Evolutionary conservation across 2,329 filamentous ascomycete species (phyloP).

Genomic region (Emmonsiellopsis sp.): DNA sequence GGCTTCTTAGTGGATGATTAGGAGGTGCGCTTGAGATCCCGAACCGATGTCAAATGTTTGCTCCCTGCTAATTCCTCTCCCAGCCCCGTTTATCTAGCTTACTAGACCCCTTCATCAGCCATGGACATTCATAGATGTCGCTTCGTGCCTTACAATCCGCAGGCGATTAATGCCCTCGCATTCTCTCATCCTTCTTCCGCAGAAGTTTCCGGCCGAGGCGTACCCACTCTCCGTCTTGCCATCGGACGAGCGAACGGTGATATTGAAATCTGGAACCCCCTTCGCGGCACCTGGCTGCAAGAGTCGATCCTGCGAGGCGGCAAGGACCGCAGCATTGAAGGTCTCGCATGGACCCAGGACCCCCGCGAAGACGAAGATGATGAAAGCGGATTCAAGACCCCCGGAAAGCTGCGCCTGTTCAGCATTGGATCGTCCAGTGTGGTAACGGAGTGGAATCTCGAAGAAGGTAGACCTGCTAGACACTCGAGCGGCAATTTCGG

Average conservation of each 20-base stretch:
- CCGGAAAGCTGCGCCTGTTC: conserved; percentile 76
- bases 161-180: conserved; percentile 86
- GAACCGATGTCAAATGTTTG: background rate
- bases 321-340: conserved; percentile 78
- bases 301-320: conserved; percentile 78
- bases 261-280: conserved; percentile 95
- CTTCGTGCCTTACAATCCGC: conserved; percentile 86
- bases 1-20: background rate
- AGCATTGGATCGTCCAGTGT: conserved; percentile 90
- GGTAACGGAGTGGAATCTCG: conserved; percentile 91
- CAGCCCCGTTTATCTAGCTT: background rate
- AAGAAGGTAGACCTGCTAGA: conserved; percentile 63
- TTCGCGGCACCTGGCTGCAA: conserved; percentile 74
- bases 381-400: conserved; percentile 49
- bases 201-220: conserved; percentile 36
- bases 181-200: conserved; percentile 66
- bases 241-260: conserved; percentile 90
- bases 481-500: conserved; percentile 88
- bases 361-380: conserved; percentile 55
- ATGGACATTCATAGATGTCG: conserved; percentile 98
- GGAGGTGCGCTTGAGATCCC: background rate
- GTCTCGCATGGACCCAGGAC: conserved; percentile 83
- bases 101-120: background rate
- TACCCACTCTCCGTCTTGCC: conserved; percentile 63
- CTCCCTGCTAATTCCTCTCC: background rate